Conservation (phyloP, 1,284 basidiomycete species). For the Pisolithus thermaeus region DNA sequence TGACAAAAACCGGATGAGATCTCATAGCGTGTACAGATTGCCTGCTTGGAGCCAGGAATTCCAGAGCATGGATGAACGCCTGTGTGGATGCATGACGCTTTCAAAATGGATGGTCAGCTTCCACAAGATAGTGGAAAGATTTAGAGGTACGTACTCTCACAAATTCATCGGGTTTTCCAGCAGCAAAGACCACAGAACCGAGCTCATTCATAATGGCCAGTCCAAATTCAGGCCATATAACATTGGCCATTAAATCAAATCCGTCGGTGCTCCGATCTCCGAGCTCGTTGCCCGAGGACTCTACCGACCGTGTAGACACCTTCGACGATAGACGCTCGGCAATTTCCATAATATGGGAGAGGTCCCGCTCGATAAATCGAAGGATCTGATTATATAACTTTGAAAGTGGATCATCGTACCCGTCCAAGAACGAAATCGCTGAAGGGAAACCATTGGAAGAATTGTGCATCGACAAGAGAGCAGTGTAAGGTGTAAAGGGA, state of each 20-base stretch:
- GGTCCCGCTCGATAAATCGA: constrained; percentile 69
- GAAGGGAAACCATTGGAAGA: constrained; percentile 31
- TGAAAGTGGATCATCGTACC: constrained; percentile 60
- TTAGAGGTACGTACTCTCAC: constrained; percentile 52
- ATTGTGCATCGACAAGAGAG: constrained; percentile 50
- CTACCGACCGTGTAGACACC: constrained; percentile 27
- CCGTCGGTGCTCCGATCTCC: constrained; percentile 26
- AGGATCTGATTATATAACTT: constrained; percentile 78
- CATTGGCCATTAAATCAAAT: constrained; percentile 81
- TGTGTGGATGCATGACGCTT: constrained; percentile 83
- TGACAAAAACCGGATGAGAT: constrained; percentile 58
- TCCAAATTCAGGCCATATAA: constrained; percentile 84
- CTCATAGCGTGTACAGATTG: constrained; percentile 69
- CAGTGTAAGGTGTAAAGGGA: constrained; percentile 60
- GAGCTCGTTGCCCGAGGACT: constrained; percentile 9
- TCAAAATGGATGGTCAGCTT: constrained; percentile 5
- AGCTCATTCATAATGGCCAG: constrained; percentile 78
- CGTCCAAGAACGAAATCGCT: constrained; percentile 51
- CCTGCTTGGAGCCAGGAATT: constrained; percentile 75
- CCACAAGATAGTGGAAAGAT: neutral
- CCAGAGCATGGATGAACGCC: constrained; percentile 80
- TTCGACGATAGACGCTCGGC: constrained; percentile 64
- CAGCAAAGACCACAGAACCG: constrained; percentile 80
- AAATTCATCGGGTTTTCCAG: constrained; percentile 86
- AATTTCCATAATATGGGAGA: constrained; percentile 68